Conservation (phyloP, 2,329 filamentous ascomycete genomes). For the Beauveria caledonica region DNA sequence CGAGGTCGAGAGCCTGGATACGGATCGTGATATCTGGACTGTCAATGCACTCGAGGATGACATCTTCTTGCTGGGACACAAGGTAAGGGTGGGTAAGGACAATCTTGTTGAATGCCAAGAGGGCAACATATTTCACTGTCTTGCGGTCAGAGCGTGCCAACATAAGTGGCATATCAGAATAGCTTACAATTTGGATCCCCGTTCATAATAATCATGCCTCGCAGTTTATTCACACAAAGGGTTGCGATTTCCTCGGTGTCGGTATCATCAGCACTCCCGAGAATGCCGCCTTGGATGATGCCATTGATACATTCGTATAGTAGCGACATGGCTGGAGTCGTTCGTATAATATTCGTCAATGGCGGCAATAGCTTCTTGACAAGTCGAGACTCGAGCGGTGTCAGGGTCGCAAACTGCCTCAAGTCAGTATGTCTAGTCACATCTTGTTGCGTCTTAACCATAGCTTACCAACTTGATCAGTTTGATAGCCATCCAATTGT, state of each 20-base stretch:
- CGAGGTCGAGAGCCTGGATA: conserved; percentile 82
- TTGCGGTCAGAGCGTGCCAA: conserved; percentile 12
- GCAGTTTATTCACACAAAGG: conserved; percentile 84
- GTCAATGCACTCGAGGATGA: conserved; percentile 93
- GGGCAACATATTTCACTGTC: conserved; percentile 89
- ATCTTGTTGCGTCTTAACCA: too few relatives aligned
- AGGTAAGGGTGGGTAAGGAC: conserved; percentile 80
- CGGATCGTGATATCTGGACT: conserved; percentile 94
- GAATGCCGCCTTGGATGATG: conserved; percentile 91
- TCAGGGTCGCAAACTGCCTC: conserved; percentile 79
- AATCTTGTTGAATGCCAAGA: conserved; percentile 93
- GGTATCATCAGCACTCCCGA: conserved; percentile 69
- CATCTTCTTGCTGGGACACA: conserved; percentile 87
- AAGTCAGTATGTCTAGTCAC: conserved; percentile 8
- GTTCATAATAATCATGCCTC: conserved; percentile 89
- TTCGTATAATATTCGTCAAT: conserved; percentile 85
- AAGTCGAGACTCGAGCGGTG: conserved; percentile 82
- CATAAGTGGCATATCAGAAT: neutral
- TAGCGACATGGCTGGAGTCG: conserved; percentile 94
- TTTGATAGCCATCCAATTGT: conserved; percentile 99
- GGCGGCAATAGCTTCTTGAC: conserved; percentile 88
- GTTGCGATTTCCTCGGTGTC: conserved; percentile 88
- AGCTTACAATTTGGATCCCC: conserved; percentile 81
- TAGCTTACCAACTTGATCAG: conserved; percentile 77
- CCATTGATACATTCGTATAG: conserved; percentile 98